Base-by-base conservation (phyloP, 2,329 filamentous ascomycete genomes). In the Truncatella angustata region DNA sequence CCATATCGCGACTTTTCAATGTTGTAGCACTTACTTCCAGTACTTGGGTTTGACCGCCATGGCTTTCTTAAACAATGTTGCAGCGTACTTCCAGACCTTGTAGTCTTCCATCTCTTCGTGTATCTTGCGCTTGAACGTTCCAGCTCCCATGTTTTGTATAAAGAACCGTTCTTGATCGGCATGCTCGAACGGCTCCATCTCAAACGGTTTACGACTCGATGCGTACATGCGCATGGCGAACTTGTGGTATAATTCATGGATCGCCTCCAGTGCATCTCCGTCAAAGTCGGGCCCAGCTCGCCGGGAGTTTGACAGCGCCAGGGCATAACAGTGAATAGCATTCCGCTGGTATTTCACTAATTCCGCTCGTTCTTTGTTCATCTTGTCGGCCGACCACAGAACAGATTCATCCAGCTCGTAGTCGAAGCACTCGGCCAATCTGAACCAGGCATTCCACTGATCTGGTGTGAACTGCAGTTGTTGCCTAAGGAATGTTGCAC, bases 381-480 rank as follows among this genome's bases (percentile, higher is more conserved):
- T 86, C 69, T 95, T 96, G 60, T 96, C 91, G 1, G 91, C 89
- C 18, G 87, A 88, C 91, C 91, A 96, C 4, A 92, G 82, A 4
- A 95, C 88, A 5, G 86, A 84, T 67, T 96, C 91, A 56, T 96
- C 91, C 12, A 96, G 75, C 61, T 95, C 91, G 47, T 90, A 87
- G 68, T 96, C 91, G 62, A 91, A 92, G 45, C 88, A 90, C 67
- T 96, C 91, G 0, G 87, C 91, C 21, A 96, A 79, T 11, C 90
- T 83, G 67, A 93, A 94, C 91, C 91, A 96, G 0, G 89, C 88
- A 66, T 96, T 89, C 91, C 91, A 96, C 51, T 86, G 84, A 36
- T 91, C 86, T 2, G 85, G 82, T 2, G 87, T 90, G 66, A 90
- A 91, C 59, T 96, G 90, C 1, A 96, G 70, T 65, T 96, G 91